phyloP scores from a whole-genome alignment of 306 rosid genomes.

The Cucurbita moschata region DNA sequence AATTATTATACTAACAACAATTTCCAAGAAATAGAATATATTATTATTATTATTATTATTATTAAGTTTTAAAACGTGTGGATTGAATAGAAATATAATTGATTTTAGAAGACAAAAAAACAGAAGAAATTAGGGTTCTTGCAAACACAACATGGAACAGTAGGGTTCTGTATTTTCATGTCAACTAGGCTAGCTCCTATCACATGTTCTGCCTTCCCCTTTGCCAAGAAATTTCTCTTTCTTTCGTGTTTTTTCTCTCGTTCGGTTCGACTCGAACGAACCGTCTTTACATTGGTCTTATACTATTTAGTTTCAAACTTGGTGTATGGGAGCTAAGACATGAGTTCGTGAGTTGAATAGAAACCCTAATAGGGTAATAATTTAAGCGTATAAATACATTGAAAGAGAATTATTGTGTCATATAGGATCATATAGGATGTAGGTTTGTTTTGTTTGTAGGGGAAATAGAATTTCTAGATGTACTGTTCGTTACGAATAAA shows the following conservation, averaged over 20 bases:
- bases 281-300: neutral
- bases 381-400: neutral
- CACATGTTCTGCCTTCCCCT: neutral
- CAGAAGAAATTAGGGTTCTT: neutral
- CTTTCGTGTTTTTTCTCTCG: neutral
- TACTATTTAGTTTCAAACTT: neutral
- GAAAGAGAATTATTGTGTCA: neutral
- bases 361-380: neutral
- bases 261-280: neutral
- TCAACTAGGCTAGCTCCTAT: neutral
- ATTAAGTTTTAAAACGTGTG: neutral
- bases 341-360: neutral
- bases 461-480: neutral
- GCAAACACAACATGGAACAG: neutral
- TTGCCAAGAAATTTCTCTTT: neutral
- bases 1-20: neutral
- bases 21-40: neutral
- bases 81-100: neutral
- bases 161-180: neutral
- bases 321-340: neutral
- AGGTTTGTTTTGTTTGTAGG: neutral
- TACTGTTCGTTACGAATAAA: neutral
- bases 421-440: neutral
- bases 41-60: no score
- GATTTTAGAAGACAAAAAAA: neutral